These are phyloP conservation scores for Heterococcus sp. DNA, from an alignment of 108 stramenopile genomes.

Conservation along the genomic window DNA sequence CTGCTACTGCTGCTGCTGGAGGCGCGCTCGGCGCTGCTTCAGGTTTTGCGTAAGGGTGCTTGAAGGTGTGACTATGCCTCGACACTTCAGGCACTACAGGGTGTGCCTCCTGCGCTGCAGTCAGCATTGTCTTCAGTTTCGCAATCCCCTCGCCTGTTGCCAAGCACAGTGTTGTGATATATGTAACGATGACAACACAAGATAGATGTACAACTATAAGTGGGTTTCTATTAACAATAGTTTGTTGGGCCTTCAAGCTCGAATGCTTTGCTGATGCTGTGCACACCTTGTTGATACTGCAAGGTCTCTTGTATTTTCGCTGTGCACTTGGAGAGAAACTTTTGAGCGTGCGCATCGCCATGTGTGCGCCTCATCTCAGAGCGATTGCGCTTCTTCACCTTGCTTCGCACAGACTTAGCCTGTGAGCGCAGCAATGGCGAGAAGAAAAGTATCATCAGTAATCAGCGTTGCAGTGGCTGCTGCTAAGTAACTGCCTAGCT, in stretches of 20 bases:
- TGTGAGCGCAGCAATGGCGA: too few species aligned
- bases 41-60: conserved; percentile 14
- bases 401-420: conserved; percentile 40
- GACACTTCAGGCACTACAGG: conserved; percentile 17
- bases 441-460: too few species aligned
- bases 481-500: too few species aligned
- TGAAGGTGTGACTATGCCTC: conserved; percentile 7
- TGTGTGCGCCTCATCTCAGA: conserved; percentile 30
- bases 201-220: too few species aligned
- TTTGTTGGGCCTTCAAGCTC: too few species aligned
- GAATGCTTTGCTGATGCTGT: too few species aligned
- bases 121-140: conserved; percentile 39
- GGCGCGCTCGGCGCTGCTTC: background rate
- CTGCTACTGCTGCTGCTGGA: background rate
- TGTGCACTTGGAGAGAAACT: conserved; percentile 36
- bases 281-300: background rate
- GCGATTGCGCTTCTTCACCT: conserved; percentile 45
- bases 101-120: conserved; percentile 25
- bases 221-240: too few species aligned
- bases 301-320: conserved; percentile 31
- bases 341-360: conserved; percentile 29
- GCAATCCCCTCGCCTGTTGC: conserved; percentile 3
- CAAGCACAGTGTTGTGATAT: too few species aligned
- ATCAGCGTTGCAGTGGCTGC: too few species aligned
- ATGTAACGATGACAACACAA: too few species aligned